Percentiles rank a stretch among this genome's conserved stretches.
Evolutionary conservation across 2,329 filamentous ascomycete species (phyloP).

Genomic region (Colletotrichum magnum): DNA sequence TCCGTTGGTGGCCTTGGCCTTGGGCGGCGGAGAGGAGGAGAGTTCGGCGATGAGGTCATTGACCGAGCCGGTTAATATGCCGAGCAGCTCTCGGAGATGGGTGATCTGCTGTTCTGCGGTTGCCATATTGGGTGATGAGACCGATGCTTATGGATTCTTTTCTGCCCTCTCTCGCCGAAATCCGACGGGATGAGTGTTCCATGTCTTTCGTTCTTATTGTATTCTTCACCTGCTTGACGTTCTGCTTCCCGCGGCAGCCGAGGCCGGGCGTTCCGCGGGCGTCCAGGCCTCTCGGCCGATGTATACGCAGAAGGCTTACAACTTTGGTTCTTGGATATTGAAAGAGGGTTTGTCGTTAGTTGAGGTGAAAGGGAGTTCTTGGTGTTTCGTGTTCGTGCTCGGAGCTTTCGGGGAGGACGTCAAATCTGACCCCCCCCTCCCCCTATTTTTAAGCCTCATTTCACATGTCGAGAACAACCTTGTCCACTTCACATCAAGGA

Average conservation of each 20-base stretch:
- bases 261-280: not conserved
- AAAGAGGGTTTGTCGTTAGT: not conserved
- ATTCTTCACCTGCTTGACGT: not conserved
- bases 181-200: not conserved
- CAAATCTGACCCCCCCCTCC: not conserved
- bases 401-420: not conserved
- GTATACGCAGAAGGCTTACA: not conserved
- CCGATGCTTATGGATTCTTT: not conserved
- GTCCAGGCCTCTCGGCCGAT: not conserved
- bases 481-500: not conserved
- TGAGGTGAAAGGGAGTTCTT: not conserved
- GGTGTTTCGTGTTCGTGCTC: conserved; percentile 4
- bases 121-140: conserved; percentile 7
- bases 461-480: conserved; percentile 23
- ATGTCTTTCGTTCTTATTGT: not conserved
- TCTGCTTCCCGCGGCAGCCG: not conserved
- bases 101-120: conserved; percentile 32
- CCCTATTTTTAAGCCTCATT: not conserved
- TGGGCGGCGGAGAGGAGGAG: conserved; percentile 8
- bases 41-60: conserved; percentile 30
- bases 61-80: conserved; percentile 17
- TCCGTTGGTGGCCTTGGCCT: not conserved
- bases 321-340: not conserved
- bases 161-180: not conserved
- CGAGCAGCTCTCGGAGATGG: conserved; percentile 18